Base-by-base conservation (phyloP, 2,329 filamentous ascomycete species). In the Dendryphion nanum region DNA sequence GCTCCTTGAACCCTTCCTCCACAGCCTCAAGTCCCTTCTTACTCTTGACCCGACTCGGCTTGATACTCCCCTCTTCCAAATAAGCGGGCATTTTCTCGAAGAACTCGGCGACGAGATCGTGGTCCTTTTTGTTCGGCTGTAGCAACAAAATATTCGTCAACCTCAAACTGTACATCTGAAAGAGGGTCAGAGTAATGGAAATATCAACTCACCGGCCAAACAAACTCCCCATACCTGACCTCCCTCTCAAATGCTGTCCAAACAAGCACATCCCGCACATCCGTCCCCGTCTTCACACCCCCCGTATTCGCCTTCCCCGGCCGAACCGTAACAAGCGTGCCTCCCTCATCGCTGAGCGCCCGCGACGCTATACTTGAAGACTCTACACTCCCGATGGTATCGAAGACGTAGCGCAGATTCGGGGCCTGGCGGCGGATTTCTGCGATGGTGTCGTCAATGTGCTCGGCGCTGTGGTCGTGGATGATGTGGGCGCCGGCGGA, bases 201-300 rank as follows among this genome's bases (percentile, higher is more conserved):
- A 16, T 10, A 8, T 8, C 12, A 16, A 17, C 29, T n/a, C 2
- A 61, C 69, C 4, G 64, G 60, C 59, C 60, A 72, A 23, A 51
- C 45, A 20, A 67, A 63, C 0, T 52, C 40, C 2, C 58, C 55
- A 41, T 70, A 71, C 2, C 47, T 33, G 33, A 68, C 62, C 4
- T 70, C 62, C 37, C 69, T 68, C 19, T 68, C 38, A 30, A 73
- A 73, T 1, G 59, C 61, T 2, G 64, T 70, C 64, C 64, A 70
- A 1, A 73, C 66, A n/a, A 72, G 45, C 4, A 73, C 67, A 47
- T 70, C 64, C 0, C 61, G 68, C 2, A 73, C 63, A 15, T 55
- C 58, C 3, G 61, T 62, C 3, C 54, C 45, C 14, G 51, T 41
- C 0, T 54, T 44, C 0, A 71, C 65, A 21, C 59, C 44, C 17